These are phyloP conservation scores for Arbutus unedo DNA, from an alignment of 148 eudicot genomes.

Conservation along the genomic window DNA sequence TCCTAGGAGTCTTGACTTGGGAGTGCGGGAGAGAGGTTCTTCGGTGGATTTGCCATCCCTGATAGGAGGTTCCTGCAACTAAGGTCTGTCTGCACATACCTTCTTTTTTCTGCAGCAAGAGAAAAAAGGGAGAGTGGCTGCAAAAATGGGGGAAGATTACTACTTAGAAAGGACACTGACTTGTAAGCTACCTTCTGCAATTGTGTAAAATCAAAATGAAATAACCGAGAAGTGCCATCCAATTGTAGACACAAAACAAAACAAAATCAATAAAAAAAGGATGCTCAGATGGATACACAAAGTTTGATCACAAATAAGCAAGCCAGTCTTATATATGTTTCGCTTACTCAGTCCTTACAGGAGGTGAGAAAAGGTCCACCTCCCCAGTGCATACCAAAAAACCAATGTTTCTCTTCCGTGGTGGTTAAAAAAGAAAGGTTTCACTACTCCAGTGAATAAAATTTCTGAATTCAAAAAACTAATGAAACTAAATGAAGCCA, in stretches of 20 bases:
- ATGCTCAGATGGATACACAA: conserved; percentile 1
- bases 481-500: not conserved
- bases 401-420: not conserved
- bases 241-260: not conserved
- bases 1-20: too few species aligned
- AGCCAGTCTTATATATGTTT: not conserved
- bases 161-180: not conserved
- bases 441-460: not conserved
- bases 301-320: not conserved
- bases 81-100: not conserved
- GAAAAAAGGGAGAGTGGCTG: not conserved
- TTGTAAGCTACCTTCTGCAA: not conserved
- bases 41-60: too few species aligned
- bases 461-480: not conserved
- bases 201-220: not conserved
- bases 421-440: not conserved
- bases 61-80: too few species aligned
- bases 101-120: not conserved
- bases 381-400: not conserved
- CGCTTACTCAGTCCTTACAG: not conserved
- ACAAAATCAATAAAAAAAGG: not conserved
- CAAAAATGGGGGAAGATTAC: not conserved
- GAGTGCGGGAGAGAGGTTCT: too few species aligned
- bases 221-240: not conserved
- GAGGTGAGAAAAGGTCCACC: not conserved